Conservation (phyloP, 164 flowering plant species). For the Stephania japonica region DNA sequence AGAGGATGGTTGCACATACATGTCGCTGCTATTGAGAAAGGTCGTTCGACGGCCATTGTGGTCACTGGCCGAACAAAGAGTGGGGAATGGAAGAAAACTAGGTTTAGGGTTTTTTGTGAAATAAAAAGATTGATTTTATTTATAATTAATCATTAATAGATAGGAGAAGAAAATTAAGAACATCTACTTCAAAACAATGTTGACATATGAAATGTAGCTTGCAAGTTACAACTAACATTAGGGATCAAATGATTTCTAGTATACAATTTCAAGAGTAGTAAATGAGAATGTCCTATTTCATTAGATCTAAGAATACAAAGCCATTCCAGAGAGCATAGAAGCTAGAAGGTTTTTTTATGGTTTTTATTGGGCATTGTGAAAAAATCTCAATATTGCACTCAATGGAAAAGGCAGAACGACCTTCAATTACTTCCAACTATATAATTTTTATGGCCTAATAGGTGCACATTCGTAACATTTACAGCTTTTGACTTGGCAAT, state of each 20-base stretch:
- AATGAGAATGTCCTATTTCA: slow-evolving; percentile 41
- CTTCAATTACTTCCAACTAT: not conserved
- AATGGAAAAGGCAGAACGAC: not conserved
- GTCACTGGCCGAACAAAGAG: no score
- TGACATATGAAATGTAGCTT: not conserved
- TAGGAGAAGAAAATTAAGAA: no score
- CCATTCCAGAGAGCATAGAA: slow-evolving; percentile 89
- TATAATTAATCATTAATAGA: no score
- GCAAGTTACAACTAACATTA: not conserved
- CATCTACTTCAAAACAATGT: not conserved
- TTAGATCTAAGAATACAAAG: slow-evolving; percentile 82
- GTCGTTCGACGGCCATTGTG: no score
- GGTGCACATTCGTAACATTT: no score
- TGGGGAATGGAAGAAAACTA: no score
- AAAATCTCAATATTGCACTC: not conserved
- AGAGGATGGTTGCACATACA: no score
- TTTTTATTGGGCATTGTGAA: not conserved
- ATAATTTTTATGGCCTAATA: no score
- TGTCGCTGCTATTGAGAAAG: no score
- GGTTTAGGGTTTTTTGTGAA: no score
- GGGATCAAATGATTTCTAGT: slow-evolving; percentile 3
- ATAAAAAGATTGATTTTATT: no score
- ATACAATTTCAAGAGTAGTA: not conserved
- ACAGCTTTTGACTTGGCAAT: no score
- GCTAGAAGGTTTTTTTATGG: slow-evolving; percentile 62